Base-by-base conservation (phyloP, 768 basidiomycete genomes). In the Pleurotus ostreatus region DNA sequence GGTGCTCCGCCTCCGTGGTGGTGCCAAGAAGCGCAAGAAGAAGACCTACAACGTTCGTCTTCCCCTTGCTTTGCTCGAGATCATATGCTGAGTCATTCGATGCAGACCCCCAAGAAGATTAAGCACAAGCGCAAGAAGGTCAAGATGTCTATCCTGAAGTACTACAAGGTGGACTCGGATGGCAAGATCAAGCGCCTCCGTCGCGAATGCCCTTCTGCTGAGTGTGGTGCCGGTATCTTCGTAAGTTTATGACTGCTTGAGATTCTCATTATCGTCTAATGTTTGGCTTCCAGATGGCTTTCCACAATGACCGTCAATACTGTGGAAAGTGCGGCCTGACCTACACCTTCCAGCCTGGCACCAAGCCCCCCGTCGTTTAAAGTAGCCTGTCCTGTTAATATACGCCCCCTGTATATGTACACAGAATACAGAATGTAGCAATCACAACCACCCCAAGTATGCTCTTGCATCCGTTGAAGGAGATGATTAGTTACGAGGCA, bases 121-220 rank as follows among this genome's bases (percentile, higher is more conserved):
- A 98, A 97, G 88, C 95, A 96, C 82, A 97, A 97, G 86, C 88
- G 90, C 75, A 98, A 98, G 85, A 97, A 98, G 83, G 93, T 96
- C 82, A 98, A 98, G 89, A 98, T 99, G 94, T 79, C 94, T 68
- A 97, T 98, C 78, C 82, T 99, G 74, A 98, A 98, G 79, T 99
- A 97, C 84, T 99, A 98, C 83, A 96, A 97, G 80, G 95, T 99
- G 65, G 96, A 98, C 78, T 95, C 94, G 46, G 96, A 98, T 66
- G 97, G 96, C 73, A 98, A 97, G 79, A 95, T 98, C 83, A 97
- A 97, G 84, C 94, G 97, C 71, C 86, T 99, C 59, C 86, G 96
- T 69, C 92, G 97, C 64, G 96, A 98, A 74, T 99, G 97, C 79
- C 91, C 85, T 57, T 80, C 79, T 56, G 85, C 87, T 62, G 87